These are phyloP conservation scores for Phytophthora lateralis DNA, from an alignment of 352 stramenopile genomes.

Conservation along the genomic window DNA sequence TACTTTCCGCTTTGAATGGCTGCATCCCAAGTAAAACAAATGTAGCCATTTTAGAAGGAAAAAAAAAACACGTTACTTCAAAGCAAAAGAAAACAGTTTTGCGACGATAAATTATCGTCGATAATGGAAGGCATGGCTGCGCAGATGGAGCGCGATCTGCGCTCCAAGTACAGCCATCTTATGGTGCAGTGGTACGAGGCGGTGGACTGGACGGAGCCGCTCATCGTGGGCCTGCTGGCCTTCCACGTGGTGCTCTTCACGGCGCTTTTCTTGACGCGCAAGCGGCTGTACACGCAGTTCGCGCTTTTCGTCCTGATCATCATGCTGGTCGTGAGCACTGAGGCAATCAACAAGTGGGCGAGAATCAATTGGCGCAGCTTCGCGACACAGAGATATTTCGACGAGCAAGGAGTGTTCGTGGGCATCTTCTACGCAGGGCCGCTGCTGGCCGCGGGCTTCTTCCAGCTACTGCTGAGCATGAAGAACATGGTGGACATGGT, in stretches of 20 bases:
- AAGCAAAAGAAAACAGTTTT: too few relatives aligned
- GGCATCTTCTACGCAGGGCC: conserved; percentile 82
- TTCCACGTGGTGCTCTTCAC: conserved; percentile 65
- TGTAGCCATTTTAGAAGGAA: too few relatives aligned
- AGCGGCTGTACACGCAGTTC: conserved; percentile 61
- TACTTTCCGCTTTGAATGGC: conserved; percentile 13
- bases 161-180: conserved; percentile 70
- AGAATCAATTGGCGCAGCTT: conserved; percentile 63
- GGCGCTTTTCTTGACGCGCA: conserved; percentile 59
- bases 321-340: conserved; percentile 54
- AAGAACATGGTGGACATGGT: conserved; percentile 84
- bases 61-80: too few relatives aligned
- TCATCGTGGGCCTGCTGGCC: conserved; percentile 61
- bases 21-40: background rate
- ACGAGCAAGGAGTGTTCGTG: conserved; percentile 81
- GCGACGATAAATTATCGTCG: too few relatives aligned
- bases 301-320: conserved; percentile 74
- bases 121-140: conserved; percentile 67
- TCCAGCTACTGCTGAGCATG: conserved; percentile 81
- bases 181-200: conserved; percentile 86
- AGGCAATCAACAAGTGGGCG: conserved; percentile 71
- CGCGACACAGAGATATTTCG: conserved; percentile 87
- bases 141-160: conserved; percentile 72
- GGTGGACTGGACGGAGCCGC: conserved; percentile 79
- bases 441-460: conserved; percentile 75